Conservation (phyloP, 2,329 filamentous ascomycete genomes). For the Colletotrichum limetticola region DNA sequence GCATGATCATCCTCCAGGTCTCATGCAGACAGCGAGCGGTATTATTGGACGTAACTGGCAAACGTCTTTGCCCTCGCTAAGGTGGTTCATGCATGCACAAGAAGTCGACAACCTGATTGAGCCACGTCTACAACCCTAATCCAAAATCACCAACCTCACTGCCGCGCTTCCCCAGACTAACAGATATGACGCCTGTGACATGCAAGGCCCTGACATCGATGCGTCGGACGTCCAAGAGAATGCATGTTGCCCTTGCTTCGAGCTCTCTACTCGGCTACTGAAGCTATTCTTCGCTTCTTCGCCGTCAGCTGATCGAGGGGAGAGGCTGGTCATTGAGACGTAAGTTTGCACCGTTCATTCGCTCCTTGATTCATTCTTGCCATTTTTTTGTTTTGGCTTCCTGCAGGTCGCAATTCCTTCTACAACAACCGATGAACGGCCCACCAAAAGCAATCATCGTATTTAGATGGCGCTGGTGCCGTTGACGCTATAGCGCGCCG, state of each 20-base stretch:
- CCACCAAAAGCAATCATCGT: conserved; percentile 12
- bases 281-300: neutral
- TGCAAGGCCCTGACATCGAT: neutral
- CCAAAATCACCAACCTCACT: neutral
- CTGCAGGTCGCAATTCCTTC: conserved; percentile 18
- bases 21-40: neutral
- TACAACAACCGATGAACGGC: neutral
- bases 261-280: neutral
- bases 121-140: conserved; percentile 18
- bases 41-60: neutral
- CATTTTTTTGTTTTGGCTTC: conserved; percentile 18
- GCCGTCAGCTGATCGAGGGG: neutral
- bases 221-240: neutral
- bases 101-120: neutral
- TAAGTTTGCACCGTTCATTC: neutral
- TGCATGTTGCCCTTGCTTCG: neutral
- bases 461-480: neutral
- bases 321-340: neutral
- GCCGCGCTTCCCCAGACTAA: neutral
- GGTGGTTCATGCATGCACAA: conserved; percentile 18
- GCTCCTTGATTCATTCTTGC: neutral
- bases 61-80: conserved; percentile 6
- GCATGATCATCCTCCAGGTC: neutral
- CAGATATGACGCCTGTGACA: neutral
- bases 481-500: neutral